Evolutionary conservation across 352 stramenopile species (phyloP), one percentile per base, ranked within the genome.

Genomic region (Globisporangium megalacanthum): DNA sequence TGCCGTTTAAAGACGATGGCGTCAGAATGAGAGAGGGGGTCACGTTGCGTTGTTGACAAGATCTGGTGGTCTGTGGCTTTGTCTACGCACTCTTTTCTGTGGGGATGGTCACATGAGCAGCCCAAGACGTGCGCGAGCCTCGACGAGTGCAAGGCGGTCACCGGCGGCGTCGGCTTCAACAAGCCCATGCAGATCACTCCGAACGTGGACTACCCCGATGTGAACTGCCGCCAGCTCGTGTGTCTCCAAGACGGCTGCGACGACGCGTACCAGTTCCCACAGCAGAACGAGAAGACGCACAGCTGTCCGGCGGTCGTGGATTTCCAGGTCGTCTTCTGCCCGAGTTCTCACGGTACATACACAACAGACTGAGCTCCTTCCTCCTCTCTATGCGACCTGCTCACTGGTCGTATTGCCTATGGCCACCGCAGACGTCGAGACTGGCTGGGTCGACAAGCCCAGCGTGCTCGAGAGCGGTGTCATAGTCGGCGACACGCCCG

Each of bases 201-300:
- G 8, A 49, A 36, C 13, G 58, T 50, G 25, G 13, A 46, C 13
- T 39, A 52, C 25, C 47, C 17, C 4, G 37, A 54, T 11, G 55
- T 56, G 22, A 64, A 62, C 33, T 89, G 79, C 62, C 22, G 37
- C 0, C 68, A 73, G 6, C 61, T 89, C 62, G 72, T 71, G 7
- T 92, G 82, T 58, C 61, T 84, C 2, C 42, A 54, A 4, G 70
- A 81, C 37, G 73, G 72, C 14, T 92, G 82, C 50, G 54, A 62
- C 0, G 82, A 89, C 47, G 82, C 70, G 1, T 92, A 92, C 59
- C 66, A 79, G 35, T 88, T 72, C 61, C 82, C 82, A 3, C 66
- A 76, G 35, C 64, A 92, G 37, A 56, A 75, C 47, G 55, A 25
- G 39, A 89, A 89, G 63, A 89, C 75, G 13, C 70, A 82, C 60